A percentile compares a stretch with the other conserved stretches of the same genome.
Conservation (phyloP, 345 rosid genomes). For the Linum usitatissimum region DNA sequence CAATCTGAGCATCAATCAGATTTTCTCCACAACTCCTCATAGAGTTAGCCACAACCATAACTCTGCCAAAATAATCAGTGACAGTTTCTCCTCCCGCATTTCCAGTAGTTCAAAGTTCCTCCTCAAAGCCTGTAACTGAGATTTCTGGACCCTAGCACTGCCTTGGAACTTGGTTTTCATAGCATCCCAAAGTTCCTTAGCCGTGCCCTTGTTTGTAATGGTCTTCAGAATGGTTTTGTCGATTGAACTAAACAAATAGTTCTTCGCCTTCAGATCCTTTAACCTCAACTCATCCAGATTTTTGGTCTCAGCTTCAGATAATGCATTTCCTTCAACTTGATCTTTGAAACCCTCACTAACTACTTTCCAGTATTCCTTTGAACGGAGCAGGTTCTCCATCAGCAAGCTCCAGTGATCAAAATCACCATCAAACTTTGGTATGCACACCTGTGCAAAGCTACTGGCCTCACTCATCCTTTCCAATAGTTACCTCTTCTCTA, state of each 20-base stretch:
- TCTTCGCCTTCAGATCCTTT: neutral
- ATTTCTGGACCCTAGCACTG: neutral
- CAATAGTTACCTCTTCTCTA: too few species aligned
- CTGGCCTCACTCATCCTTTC: too few species aligned
- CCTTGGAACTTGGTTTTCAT: neutral
- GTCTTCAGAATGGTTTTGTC: neutral
- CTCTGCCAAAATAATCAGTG: neutral
- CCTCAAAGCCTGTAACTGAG: neutral
- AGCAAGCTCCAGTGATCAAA: conserved; percentile 1
- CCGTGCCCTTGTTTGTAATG: neutral
- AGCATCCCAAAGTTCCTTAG: neutral
- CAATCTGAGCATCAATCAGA: neutral
- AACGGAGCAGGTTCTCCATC: neutral
- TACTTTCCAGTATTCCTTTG: conserved; percentile 4
- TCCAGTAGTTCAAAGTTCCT: neutral
- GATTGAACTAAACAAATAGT: neutral
- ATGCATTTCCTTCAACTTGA: rapidly evolving
- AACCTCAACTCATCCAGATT: neutral
- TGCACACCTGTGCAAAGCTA: neutral
- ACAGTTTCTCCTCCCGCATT: neutral
- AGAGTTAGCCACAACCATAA: neutral
- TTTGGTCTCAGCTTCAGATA: neutral
- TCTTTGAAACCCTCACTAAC: neutral
- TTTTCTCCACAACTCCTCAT: neutral
- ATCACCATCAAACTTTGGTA: neutral